Percentiles rank a stretch among this genome's conserved stretches.
Conservation (phyloP, 345 rosid species). For the Moricandia arvensis region DNA sequence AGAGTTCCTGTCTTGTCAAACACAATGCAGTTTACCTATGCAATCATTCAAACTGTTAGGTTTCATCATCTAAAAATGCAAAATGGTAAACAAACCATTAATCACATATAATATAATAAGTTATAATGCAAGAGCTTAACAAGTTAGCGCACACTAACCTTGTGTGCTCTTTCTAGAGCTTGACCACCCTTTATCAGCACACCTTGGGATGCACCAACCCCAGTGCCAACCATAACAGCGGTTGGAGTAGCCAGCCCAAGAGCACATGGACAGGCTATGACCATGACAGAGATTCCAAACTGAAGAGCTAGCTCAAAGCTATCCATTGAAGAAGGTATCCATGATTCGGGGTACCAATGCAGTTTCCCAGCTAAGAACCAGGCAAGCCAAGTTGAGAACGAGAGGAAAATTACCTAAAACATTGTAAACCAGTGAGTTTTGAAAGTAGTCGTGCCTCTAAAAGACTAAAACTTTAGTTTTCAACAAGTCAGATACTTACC, state of each 20-base stretch:
- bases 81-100: neutral
- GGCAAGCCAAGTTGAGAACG: constrained; percentile 81
- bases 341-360: constrained; percentile 74
- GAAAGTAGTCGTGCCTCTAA: neutral
- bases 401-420: constrained; percentile 71
- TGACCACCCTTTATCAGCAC: constrained; percentile 94
- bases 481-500: constrained; percentile 41
- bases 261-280: constrained; percentile 98
- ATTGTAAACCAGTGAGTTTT: neutral
- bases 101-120: neutral
- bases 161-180: constrained; percentile 84
- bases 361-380: constrained; percentile 90
- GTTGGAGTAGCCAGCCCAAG: constrained; percentile 98
- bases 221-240: constrained; percentile 99
- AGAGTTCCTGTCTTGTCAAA: constrained; percentile 99
- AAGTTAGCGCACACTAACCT: constrained; percentile 41
- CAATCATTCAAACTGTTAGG: neutral
- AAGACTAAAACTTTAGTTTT: neutral
- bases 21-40: constrained; percentile 81
- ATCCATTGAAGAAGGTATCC: constrained; percentile 97
- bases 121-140: neutral
- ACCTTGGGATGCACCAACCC: constrained; percentile 97
- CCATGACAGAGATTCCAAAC: constrained; percentile 98
- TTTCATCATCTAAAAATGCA: neutral
- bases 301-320: constrained; percentile 90